A percentile compares a stretch with the other conserved stretches of the same genome.
Conservation (phyloP, 108 stramenopile genomes). For the Skeletonema tropicum region DNA sequence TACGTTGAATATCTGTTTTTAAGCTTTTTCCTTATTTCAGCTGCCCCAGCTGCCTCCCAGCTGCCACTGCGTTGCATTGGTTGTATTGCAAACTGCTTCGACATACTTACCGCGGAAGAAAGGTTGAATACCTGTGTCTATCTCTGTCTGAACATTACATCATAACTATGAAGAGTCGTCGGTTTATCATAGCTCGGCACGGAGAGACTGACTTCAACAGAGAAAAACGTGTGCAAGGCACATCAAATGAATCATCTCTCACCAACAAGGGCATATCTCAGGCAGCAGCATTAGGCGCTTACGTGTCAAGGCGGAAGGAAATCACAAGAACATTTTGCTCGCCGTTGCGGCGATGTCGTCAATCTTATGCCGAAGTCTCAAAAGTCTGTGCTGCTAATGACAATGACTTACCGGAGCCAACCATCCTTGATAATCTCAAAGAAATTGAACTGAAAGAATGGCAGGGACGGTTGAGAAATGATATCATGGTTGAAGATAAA, state of each 20-base stretch:
- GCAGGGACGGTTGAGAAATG: conserved; percentile 35
- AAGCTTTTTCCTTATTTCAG: no score
- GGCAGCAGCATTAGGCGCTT: conserved; percentile 28
- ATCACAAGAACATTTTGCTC: conserved; percentile 43
- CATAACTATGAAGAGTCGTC: not conserved
- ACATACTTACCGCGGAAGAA: no score
- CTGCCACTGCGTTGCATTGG: no score
- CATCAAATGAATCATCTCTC: conserved; percentile 24
- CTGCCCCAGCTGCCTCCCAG: no score
- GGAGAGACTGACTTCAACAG: conserved; percentile 48
- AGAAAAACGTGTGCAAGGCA: conserved; percentile 44
- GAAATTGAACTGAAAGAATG: conserved; percentile 47
- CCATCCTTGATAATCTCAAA: conserved; percentile 24
- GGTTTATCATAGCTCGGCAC: conserved; percentile 8
- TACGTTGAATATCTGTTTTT: no score
- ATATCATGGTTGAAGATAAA: conserved; percentile 23
- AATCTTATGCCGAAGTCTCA: conserved; percentile 29
- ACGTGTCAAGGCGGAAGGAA: conserved; percentile 17
- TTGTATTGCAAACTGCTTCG: no score
- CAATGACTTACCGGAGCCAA: conserved; percentile 23
- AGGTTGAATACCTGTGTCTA: no score
- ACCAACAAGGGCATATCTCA: conserved; percentile 34
- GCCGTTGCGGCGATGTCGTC: conserved; percentile 41
- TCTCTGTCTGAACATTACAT: no score
- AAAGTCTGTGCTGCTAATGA: not conserved